A percentile compares a stretch with the other conserved stretches of the same genome.
These are phyloP conservation scores for Cyclocybe cylindracea DNA, from an alignment of 768 basidiomycete genomes.

Conservation along the genomic window DNA sequence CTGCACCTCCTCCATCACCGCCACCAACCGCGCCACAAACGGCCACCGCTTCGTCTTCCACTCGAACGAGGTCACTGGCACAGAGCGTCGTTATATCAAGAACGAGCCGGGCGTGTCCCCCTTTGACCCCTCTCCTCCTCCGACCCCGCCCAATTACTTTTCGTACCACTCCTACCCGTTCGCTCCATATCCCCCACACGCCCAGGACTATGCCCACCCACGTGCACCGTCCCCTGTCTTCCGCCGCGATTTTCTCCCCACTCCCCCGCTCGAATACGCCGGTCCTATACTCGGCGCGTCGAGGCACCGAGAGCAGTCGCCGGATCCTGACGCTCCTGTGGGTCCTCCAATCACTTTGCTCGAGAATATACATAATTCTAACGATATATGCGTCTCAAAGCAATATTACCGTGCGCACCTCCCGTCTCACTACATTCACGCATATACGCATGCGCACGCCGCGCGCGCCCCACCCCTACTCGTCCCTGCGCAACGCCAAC, in stretches of 20 bases:
- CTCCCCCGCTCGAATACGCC: slow-evolving; percentile 40
- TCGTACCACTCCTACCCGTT: slow-evolving; percentile 17
- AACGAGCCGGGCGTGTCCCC: slow-evolving; percentile 65
- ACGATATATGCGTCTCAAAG: slow-evolving; percentile 2
- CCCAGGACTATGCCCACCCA: slow-evolving; percentile 14
- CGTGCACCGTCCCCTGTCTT: slow-evolving; percentile 27
- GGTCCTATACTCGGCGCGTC: slow-evolving; percentile 21
- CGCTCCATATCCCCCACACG: slow-evolving; percentile 11
- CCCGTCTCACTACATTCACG: background rate
- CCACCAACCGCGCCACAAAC: slow-evolving; percentile 73
- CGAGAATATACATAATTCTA: background rate
- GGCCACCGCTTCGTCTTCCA: slow-evolving; percentile 90
- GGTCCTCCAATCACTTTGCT: background rate
- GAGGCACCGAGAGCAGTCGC: slow-evolving; percentile 3
- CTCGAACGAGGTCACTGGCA: slow-evolving; percentile 62
- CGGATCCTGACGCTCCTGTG: slow-evolving; percentile 14
- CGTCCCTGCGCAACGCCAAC: slow-evolving; percentile 6
- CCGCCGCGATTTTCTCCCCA: slow-evolving; percentile 35
- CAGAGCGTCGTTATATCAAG: slow-evolving; percentile 63
- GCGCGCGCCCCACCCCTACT: slow-evolving; percentile 6
- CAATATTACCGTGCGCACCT: slow-evolving; percentile 7
- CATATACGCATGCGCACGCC: background rate
- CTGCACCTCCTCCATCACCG: slow-evolving; percentile 71
- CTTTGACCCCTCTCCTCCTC: slow-evolving; percentile 30
- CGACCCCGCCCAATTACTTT: slow-evolving; percentile 9